These are phyloP conservation scores for Cryphonectria japonica DNA, from an alignment of 2,329 filamentous ascomycete genomes.

Conservation along the genomic window DNA sequence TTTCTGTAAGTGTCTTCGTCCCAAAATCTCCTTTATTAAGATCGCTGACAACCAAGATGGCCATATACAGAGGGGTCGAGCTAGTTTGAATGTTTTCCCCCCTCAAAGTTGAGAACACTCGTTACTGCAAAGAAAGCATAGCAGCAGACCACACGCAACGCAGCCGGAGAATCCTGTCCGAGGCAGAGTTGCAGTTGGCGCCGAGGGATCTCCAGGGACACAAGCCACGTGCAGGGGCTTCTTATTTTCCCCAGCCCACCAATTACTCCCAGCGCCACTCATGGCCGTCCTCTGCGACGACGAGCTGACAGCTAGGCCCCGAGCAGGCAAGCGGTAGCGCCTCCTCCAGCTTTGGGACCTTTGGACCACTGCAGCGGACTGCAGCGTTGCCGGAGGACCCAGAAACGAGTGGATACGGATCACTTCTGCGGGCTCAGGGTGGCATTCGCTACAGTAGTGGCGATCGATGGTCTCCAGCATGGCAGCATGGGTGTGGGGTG, in stretches of 20 bases:
- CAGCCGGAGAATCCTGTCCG: conserved; percentile 19
- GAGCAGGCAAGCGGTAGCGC: conserved; percentile 18
- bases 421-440: background rate
- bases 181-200: conserved; percentile 14
- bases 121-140: too few species aligned
- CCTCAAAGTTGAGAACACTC: too few species aligned
- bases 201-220: conserved; percentile 19
- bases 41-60: too few species aligned
- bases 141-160: too few species aligned
- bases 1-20: background rate
- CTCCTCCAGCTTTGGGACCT: conserved; percentile 9
- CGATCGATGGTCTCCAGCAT: background rate
- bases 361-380: background rate
- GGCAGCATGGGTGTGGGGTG: conserved; percentile 2
- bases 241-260: conserved; percentile 11
- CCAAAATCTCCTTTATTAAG: background rate
- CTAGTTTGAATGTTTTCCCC: too few species aligned
- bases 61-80: too few species aligned
- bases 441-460: conserved; percentile 9
- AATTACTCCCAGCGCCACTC: conserved; percentile 1
- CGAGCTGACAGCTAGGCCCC: conserved; percentile 12
- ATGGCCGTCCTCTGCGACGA: background rate
- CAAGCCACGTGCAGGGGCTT: conserved; percentile 18
- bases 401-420: conserved; percentile 7
- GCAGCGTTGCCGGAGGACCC: conserved; percentile 19